Evolutionary conservation across 225 moss, liverwort and hornwort genomes (phyloP).

Genomic region (Pleurozium schreberi): DNA sequence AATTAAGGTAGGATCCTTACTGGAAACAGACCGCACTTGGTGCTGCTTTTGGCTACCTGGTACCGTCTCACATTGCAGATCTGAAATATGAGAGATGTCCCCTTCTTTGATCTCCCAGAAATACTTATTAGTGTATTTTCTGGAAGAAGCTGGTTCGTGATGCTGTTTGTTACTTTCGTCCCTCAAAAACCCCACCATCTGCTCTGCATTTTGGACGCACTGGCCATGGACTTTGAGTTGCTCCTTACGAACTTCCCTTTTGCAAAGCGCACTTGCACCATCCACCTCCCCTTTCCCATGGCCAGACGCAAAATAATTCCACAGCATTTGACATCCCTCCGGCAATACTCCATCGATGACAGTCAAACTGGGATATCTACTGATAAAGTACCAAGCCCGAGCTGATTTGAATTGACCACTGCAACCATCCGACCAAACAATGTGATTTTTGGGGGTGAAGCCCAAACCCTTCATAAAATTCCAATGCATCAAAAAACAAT

Average conservation of each 20-base stretch:
- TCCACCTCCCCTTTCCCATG: background rate
- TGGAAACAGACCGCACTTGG: background rate
- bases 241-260: background rate
- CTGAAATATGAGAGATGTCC: background rate
- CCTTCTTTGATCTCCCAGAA: background rate
- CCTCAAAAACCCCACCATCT: background rate
- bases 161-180: background rate
- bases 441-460: background rate
- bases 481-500: background rate
- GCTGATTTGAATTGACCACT: background rate
- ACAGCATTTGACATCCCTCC: background rate
- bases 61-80: background rate
- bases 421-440: background rate
- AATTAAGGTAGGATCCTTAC: background rate
- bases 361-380: background rate
- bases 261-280: background rate
- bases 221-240: accelerated
- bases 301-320: background rate
- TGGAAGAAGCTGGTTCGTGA: background rate
- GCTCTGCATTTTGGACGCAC: background rate
- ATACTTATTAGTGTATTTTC: background rate
- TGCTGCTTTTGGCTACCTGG: background rate
- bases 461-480: background rate
- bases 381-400: background rate
- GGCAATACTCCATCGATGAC: too few relatives aligned